phyloP scores from a whole-genome alignment of 2,329 filamentous ascomycete genomes.

The Sarocladium kiliense region DNA sequence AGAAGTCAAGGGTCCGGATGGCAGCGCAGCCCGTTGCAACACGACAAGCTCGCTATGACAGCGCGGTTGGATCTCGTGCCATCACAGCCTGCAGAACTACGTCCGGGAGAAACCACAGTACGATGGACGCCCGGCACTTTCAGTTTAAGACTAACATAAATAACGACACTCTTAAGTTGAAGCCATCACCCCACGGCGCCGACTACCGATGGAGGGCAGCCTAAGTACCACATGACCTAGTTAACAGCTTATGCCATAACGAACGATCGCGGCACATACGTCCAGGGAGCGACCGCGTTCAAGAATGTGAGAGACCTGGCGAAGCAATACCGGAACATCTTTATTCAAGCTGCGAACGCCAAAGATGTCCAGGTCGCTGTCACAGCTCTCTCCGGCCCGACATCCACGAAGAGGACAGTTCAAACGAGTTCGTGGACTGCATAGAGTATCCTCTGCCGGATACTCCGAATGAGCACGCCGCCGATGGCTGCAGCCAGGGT shows the following conservation, averaged over 20 bases:
- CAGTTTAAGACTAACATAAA: constrained; percentile 30
- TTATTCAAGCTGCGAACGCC: constrained; percentile 8
- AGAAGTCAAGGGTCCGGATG: constrained; percentile 30
- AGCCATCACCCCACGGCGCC: constrained; percentile 28
- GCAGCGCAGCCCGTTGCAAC: constrained; percentile 21
- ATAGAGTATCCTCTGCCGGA: background rate
- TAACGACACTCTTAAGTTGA: constrained; percentile 28
- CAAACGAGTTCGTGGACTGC: background rate
- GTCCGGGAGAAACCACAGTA: constrained; percentile 22
- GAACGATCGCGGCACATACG: background rate
- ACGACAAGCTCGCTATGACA: constrained; percentile 31
- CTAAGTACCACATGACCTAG: constrained; percentile 34
- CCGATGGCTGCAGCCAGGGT: background rate
- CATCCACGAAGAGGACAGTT: background rate
- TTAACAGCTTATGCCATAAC: constrained; percentile 1
- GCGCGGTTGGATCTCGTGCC: constrained; percentile 29
- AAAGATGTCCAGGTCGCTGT: background rate
- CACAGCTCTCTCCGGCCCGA: background rate
- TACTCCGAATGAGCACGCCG: background rate
- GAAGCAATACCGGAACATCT: constrained; percentile 9
- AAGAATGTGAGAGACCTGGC: constrained; percentile 10
- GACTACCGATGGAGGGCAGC: constrained; percentile 20
- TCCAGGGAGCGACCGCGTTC: constrained; percentile 8
- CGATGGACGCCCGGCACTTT: constrained; percentile 33
- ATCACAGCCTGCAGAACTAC: constrained; percentile 33